Evolutionary conservation across 352 stramenopile genomes (phyloP).

Genomic region (Phytophthora crassamura): DNA sequence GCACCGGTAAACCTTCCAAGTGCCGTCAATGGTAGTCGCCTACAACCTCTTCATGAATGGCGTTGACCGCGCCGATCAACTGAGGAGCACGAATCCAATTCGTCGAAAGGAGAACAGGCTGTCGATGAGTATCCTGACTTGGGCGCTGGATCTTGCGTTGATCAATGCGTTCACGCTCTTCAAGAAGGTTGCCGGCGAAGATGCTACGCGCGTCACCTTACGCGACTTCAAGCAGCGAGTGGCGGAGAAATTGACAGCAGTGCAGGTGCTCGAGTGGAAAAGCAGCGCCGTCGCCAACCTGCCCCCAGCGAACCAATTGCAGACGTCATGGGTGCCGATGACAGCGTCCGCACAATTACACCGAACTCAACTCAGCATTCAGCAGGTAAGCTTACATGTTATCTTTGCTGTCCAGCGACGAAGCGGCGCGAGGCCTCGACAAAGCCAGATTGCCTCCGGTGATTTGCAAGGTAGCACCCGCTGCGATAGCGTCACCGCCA

Average conservation of each 20-base stretch:
- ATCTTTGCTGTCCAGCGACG: not conserved
- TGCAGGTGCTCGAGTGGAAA: not conserved
- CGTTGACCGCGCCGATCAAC: no score
- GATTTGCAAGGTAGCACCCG: not conserved
- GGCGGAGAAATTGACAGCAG: conserved; percentile 4
- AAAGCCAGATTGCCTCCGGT: not conserved
- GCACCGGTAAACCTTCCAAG: conserved; percentile 11
- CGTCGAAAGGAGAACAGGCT: not conserved
- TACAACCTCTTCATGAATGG: no score
- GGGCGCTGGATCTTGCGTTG: conserved; percentile 8
- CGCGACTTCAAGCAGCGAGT: conserved; percentile 15
- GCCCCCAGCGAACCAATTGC: not conserved
- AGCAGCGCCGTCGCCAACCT: conserved; percentile 1
- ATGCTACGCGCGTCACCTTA: not conserved
- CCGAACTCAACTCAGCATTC: conserved; percentile 1
- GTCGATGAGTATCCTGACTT: conserved; percentile 9
- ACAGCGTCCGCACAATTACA: not conserved
- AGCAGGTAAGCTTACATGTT: conserved; percentile 2
- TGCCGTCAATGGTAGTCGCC: conserved; percentile 3
- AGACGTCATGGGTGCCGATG: not conserved
- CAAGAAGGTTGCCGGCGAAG: not conserved
- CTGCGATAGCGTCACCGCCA: not conserved
- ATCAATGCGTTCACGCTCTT: conserved; percentile 13
- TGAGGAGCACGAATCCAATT: no score
- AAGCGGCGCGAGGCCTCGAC: not conserved